phyloP scores from a whole-genome alignment of 106 monocot species.

The Dioscorea dumetorum region DNA sequence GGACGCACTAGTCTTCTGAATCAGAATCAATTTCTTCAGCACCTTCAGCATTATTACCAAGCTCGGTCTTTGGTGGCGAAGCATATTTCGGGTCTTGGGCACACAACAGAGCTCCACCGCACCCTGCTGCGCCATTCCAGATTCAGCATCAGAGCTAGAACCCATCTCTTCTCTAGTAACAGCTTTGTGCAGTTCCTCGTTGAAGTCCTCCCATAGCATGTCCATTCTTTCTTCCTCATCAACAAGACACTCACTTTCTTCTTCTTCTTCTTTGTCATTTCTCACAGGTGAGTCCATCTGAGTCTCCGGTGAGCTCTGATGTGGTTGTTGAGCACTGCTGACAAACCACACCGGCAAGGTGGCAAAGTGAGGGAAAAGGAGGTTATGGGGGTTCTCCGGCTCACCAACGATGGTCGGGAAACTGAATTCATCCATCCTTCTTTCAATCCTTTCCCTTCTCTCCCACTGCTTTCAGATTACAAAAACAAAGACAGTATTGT shows the following conservation, averaged over 20 bases:
- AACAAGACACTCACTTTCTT: too few relatives aligned
- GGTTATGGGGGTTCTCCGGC: conserved; percentile 8
- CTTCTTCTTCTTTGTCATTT: too few relatives aligned
- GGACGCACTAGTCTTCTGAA: conserved; percentile 15
- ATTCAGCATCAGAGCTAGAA: background rate
- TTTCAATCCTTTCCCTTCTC: background rate
- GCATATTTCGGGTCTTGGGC: conserved; percentile 3
- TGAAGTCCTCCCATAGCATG: conserved; percentile 62
- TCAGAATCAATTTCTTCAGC: conserved; percentile 49
- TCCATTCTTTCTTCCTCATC: conserved; percentile 45
- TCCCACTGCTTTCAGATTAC: background rate
- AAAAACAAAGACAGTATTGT: too few relatives aligned
- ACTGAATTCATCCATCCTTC: conserved; percentile 38
- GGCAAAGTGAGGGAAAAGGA: conserved; percentile 23
- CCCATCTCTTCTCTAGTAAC: background rate
- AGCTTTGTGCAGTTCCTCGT: conserved; percentile 29
- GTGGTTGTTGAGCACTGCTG: background rate
- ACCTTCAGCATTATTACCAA: conserved; percentile 38
- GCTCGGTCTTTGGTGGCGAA: conserved; percentile 18
- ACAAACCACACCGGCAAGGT: conserved; percentile 27
- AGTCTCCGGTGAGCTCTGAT: too few relatives aligned
- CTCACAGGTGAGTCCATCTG: too few relatives aligned
- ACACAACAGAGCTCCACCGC: background rate
- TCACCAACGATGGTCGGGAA: conserved; percentile 25
- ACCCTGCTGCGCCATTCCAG: background rate